These are phyloP conservation scores for Lachancea sp. DNA, from an alignment of 805 yeast genomes.

Conservation along the genomic window DNA sequence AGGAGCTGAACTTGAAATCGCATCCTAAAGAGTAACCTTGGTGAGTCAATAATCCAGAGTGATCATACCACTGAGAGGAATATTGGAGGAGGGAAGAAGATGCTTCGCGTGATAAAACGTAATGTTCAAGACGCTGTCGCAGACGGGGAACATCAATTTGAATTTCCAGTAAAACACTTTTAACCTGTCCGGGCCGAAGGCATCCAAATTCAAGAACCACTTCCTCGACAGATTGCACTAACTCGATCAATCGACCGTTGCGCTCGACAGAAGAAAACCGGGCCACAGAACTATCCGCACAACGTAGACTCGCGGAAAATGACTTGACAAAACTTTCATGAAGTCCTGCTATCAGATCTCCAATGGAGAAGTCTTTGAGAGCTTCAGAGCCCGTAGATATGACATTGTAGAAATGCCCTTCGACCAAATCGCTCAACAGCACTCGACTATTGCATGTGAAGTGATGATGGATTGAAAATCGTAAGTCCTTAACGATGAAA, in stretches of 20 bases:
- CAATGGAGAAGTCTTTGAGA: neutral
- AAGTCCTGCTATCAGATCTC: neutral
- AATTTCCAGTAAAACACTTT: conserved; percentile 6
- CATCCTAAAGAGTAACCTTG: conserved; percentile 6
- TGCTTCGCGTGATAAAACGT: neutral
- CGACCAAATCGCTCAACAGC: conserved; percentile 1
- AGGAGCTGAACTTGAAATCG: conserved; percentile 3
- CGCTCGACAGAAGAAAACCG: conserved; percentile 6
- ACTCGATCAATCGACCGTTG: conserved; percentile 5
- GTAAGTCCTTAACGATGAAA: neutral
- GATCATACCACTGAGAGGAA: conserved; percentile 2
- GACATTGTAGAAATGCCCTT: neutral
- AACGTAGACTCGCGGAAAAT: neutral
- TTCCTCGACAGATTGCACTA: neutral
- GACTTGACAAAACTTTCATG: neutral
- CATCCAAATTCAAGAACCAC: conserved; percentile 3
- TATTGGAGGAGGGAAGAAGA: conserved; percentile 2
- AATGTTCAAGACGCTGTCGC: conserved; percentile 1
- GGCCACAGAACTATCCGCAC: conserved; percentile 4
- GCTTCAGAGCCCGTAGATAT: conserved; percentile 2
- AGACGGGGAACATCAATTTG: conserved; percentile 3
- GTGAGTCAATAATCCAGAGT: neutral
- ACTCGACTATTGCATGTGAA: conserved; percentile 1
- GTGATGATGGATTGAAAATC: conserved; percentile 2
- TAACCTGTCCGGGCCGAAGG: conserved; percentile 6